phyloP scores from a whole-genome alignment of 164 flowering plant genomes.

The Protea cynaroides region DNA sequence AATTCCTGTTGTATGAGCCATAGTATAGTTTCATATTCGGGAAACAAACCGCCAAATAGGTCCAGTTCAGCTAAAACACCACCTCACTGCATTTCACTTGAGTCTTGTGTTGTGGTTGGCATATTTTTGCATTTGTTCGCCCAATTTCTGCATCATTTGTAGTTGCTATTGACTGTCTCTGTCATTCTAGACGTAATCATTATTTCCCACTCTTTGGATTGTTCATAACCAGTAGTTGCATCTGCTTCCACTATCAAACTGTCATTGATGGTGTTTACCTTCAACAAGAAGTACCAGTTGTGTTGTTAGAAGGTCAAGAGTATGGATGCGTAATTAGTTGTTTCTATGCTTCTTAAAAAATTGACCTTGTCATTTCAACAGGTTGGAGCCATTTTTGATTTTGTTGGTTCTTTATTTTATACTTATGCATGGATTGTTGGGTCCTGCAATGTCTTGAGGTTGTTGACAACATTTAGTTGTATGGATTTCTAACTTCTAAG shows the following conservation, averaged over 20 bases:
- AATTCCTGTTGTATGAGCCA: not conserved
- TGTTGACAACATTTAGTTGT: not conserved
- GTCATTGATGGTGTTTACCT: too few relatives aligned
- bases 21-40: not conserved
- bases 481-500: conserved; percentile 7
- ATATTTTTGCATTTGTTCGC: not conserved
- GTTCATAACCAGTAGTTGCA: not conserved
- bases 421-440: not conserved
- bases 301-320: too few relatives aligned
- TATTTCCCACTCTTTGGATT: not conserved
- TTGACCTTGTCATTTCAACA: not conserved
- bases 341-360: not conserved
- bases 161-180: not conserved
- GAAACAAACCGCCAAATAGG: too few relatives aligned
- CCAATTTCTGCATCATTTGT: not conserved
- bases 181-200: not conserved
- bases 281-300: too few relatives aligned
- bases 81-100: not conserved
- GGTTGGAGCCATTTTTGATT: not conserved
- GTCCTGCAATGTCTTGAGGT: not conserved
- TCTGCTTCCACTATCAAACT: too few relatives aligned
- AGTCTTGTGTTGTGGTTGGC: not conserved
- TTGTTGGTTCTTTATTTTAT: not conserved
- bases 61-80: too few relatives aligned
- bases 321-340: not conserved